phyloP scores from a whole-genome alignment of 805 yeast genomes.

The Starmerella khaoyaiensis region DNA sequence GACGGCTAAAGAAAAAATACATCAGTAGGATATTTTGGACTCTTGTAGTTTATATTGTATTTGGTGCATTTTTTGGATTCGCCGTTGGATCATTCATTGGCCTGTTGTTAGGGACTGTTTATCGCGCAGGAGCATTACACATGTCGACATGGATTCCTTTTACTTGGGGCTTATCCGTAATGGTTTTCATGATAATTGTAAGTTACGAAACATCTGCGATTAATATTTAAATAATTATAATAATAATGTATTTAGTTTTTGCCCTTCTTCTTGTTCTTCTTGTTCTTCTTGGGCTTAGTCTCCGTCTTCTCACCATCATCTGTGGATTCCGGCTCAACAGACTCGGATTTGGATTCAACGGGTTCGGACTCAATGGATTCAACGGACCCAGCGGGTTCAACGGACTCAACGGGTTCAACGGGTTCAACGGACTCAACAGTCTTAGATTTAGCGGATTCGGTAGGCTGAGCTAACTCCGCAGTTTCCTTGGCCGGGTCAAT shows the following conservation, averaged over 20 bases:
- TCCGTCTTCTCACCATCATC: neutral
- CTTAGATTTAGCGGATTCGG: too few relatives aligned
- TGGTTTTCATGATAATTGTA: conserved; percentile 52
- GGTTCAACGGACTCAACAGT: too few relatives aligned
- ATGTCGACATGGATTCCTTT: conserved; percentile 96
- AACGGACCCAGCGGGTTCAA: too few relatives aligned
- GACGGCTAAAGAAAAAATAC: conserved; percentile 30
- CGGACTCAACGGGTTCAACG: too few relatives aligned
- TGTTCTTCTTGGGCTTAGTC: conserved; percentile 3
- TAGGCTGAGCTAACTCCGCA: neutral
- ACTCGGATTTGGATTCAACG: neutral
- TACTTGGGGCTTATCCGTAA: conserved; percentile 58
- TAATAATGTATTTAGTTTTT: conserved; percentile 25
- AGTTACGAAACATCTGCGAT: conserved; percentile 47
- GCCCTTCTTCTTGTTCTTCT: conserved; percentile 11
- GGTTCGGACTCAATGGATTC: too few relatives aligned
- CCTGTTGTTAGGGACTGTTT: conserved; percentile 57
- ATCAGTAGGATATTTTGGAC: conserved; percentile 28
- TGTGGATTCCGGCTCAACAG: neutral
- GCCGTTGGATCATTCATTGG: conserved; percentile 69
- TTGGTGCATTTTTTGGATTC: conserved; percentile 36
- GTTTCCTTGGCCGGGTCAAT: conserved; percentile 3
- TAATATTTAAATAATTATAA: conserved; percentile 5
- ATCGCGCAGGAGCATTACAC: conserved; percentile 63
- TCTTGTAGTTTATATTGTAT: conserved; percentile 31